Conservation (phyloP, 192 early-diverging fungal species). For the Kappamyces sp. region DNA sequence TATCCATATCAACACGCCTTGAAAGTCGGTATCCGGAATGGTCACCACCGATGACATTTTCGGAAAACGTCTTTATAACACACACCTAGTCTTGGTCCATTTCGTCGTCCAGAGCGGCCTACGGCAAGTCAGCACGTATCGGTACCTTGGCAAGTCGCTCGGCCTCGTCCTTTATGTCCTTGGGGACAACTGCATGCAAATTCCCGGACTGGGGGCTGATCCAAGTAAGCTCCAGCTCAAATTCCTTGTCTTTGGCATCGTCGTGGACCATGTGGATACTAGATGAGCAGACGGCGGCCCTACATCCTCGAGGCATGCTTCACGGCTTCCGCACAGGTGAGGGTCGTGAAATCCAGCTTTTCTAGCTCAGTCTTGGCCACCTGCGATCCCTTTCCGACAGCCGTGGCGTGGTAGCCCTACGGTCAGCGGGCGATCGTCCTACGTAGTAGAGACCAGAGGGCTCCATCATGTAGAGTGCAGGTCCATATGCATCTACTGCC, state of each 20-base stretch:
- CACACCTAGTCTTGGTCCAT: slow-evolving; percentile 45
- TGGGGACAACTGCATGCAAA: slow-evolving; percentile 80
- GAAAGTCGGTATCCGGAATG: slow-evolving; percentile 29
- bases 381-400: slow-evolving; percentile 93
- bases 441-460: slow-evolving; percentile 95
- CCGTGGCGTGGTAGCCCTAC: slow-evolving; percentile 91
- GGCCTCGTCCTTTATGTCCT: slow-evolving; percentile 80
- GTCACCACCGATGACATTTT: no score
- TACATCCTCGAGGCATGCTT: slow-evolving; percentile 93
- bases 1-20: slow-evolving; percentile 29
- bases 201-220: slow-evolving; percentile 75
- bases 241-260: slow-evolving; percentile 97
- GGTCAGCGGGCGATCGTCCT: slow-evolving; percentile 14
- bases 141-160: slow-evolving; percentile 70
- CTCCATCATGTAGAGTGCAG: slow-evolving; percentile 90
- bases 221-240: slow-evolving; percentile 98
- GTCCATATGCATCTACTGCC: slow-evolving; percentile 71
- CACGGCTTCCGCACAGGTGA: slow-evolving; percentile 79
- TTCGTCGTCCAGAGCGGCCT: slow-evolving; percentile 42
- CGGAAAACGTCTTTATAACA: background rate
- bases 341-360: slow-evolving; percentile 80
- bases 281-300: slow-evolving; percentile 16
- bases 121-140: background rate
- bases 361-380: slow-evolving; percentile 99
- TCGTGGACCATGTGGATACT: slow-evolving; percentile 94